These are phyloP conservation scores for Hypoxylon lienhwacheense DNA, from an alignment of 495 filamentous ascomycete genomes.

Conservation along the genomic window DNA sequence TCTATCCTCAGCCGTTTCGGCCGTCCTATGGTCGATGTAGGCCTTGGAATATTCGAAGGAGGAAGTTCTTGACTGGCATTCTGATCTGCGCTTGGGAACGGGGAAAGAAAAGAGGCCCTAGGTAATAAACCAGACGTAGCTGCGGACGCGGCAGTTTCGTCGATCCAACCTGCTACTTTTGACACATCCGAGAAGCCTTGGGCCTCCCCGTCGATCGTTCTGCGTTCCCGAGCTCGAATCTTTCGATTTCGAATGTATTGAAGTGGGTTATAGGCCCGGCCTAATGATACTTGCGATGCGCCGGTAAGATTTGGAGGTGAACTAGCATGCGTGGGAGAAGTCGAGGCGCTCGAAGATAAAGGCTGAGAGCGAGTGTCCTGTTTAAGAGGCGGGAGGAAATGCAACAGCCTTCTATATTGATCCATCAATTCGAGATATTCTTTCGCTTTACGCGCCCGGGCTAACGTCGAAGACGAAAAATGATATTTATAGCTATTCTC, in stretches of 20 bases:
- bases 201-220: constrained; percentile 67
- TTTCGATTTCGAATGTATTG: constrained; percentile 86
- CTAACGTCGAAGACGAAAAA: constrained; percentile 77
- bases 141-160: constrained; percentile 60
- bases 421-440: constrained; percentile 75
- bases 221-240: constrained; percentile 71
- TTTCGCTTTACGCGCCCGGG: constrained; percentile 75
- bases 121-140: constrained; percentile 37
- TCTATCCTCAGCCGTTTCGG: constrained; percentile 69
- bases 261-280: constrained; percentile 79
- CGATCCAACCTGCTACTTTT: constrained; percentile 72
- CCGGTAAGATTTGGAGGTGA: constrained; percentile 17
- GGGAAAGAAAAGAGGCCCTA: constrained; percentile 49
- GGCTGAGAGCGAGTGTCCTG: constrained; percentile 38
- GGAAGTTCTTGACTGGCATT: constrained; percentile 39
- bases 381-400: constrained; percentile 71
- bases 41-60: constrained; percentile 38
- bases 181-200: constrained; percentile 75
- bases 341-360: constrained; percentile 36
- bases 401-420: constrained; percentile 77
- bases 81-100: constrained; percentile 51
- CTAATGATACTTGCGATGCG: constrained; percentile 38
- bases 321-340: constrained; percentile 34
- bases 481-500: constrained; percentile 55
- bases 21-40: constrained; percentile 44